Evolutionary conservation across 2,329 filamentous ascomycete species (phyloP), one percentile per base, ranked within the genome.

Genomic region (Stagonosporopsis vannaccii): DNA sequence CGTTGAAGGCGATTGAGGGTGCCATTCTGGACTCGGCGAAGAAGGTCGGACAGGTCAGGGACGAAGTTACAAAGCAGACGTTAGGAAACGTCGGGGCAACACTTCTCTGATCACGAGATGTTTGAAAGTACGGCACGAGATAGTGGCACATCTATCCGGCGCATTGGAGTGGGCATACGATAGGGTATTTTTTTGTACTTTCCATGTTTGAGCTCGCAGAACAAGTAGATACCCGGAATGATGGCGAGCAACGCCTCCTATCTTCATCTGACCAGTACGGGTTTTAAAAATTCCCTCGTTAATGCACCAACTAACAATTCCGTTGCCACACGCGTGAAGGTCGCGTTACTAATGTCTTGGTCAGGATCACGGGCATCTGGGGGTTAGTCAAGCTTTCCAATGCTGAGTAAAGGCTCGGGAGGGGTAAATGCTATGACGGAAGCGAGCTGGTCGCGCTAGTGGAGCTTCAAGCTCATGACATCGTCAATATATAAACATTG

Each of bases 21-120:
- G 80, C 79, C 8, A 81, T 83, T 56, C 47, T 82, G 37, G 73
- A 75, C n/a, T 78, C 78, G 7, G 81, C 80, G 17, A 77, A 76
- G 59, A 75, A 75, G 59, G 79, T 83, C 15, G 80, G 80, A 40
- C 72, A 75, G 55, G 78, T 78, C 49, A 74, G 80, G 62, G 81
- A 82, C 56, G 76, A 78, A 32, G 78, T 82, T 23, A 78, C 78
- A 46, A 77, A 79, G 67, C 68, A 80, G 51, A 77, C 72, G 7
- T 32, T 77, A n/a, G 73, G 73, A 20, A 65, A 55, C 46, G 71
- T 71, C n/a, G 74, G 74, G 11, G 61, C 60, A 23, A 57, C 66
- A n/a, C 37, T 72, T 39, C 59, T 73, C 5, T 74, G 52, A 72
- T 23, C 19, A 19, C 25, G 25, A 11, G 6, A 26, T 4, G 19